A percentile compares a stretch with the other conserved stretches of the same genome.
Conservation (phyloP, 2,329 filamentous ascomycete species). For the Fonsecaea pugnacius region DNA sequence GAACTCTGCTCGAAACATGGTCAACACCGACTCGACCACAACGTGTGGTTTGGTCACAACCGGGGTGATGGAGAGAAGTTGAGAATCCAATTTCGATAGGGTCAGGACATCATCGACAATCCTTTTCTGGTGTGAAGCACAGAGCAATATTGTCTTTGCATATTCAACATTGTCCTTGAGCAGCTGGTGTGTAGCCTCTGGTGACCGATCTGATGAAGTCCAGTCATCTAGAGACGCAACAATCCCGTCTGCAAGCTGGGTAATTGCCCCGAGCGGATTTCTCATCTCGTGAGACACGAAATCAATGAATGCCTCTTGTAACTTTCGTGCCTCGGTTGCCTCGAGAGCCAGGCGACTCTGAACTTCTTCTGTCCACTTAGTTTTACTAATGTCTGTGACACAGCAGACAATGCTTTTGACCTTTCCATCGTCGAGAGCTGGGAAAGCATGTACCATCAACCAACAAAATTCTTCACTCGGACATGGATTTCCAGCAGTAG, state of each 20-base stretch:
- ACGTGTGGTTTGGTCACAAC: slow-evolving; percentile 68
- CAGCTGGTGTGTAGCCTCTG: slow-evolving; percentile 41
- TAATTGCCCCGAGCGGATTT: slow-evolving; percentile 62
- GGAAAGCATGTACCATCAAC: slow-evolving; percentile 29
- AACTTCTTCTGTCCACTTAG: slow-evolving; percentile 34
- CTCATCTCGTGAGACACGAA: slow-evolving; percentile 64
- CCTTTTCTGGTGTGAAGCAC: slow-evolving; percentile 76
- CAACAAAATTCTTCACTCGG: slow-evolving; percentile 27
- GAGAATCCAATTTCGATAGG: slow-evolving; percentile 75
- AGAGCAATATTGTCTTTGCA: slow-evolving; percentile 75
- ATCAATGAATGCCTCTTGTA: slow-evolving; percentile 78
- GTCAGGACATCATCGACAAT: slow-evolving; percentile 76
- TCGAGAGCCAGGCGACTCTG: slow-evolving; percentile 50
- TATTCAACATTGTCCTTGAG: slow-evolving; percentile 69
- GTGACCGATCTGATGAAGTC: slow-evolving; percentile 5
- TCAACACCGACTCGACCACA: slow-evolving; percentile 68
- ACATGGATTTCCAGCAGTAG: slow-evolving; percentile 23
- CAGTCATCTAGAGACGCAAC: slow-evolving; percentile 48
- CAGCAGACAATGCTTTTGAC: slow-evolving; percentile 42
- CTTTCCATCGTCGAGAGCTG: slow-evolving; percentile 38
- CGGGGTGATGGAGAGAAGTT: slow-evolving; percentile 72
- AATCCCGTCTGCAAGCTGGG: slow-evolving; percentile 64
- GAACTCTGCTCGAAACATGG: slow-evolving; percentile 77
- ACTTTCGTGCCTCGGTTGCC: slow-evolving; percentile 31
- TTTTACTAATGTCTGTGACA: slow-evolving; percentile 45